Percentiles rank a stretch among this genome's conserved stretches.
Evolutionary conservation across 2,329 filamentous ascomycete species (phyloP).

Genomic region (Ophiobolus disseminans): DNA sequence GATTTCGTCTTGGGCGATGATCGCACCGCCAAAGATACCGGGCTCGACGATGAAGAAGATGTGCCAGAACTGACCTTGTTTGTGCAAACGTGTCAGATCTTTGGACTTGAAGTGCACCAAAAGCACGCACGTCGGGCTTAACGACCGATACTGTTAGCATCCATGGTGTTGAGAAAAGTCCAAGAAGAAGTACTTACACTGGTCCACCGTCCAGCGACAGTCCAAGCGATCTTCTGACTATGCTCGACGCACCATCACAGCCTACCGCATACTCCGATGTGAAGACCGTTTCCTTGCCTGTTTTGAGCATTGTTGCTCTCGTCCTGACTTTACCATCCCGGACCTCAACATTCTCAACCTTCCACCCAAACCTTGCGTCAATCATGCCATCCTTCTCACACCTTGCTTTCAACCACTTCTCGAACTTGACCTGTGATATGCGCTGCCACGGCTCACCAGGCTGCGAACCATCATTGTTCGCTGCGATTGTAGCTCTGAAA

Average conservation of each 20-base stretch:
- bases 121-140: constrained; percentile 23
- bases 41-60: constrained; percentile 34
- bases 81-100: constrained; percentile 30
- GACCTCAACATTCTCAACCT: constrained; percentile 26
- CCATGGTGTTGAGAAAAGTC: not conserved
- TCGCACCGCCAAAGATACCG: constrained; percentile 7
- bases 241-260: constrained; percentile 39
- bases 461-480: constrained; percentile 42
- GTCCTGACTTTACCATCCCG: constrained; percentile 16
- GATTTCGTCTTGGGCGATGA: constrained; percentile 42
- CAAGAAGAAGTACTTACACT: constrained; percentile 23
- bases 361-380: constrained; percentile 38
- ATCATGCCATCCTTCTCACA: constrained; percentile 3
- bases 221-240: constrained; percentile 26
- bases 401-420: constrained; percentile 1
- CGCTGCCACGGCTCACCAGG: constrained; percentile 18
- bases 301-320: constrained; percentile 16
- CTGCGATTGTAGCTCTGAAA: constrained; percentile 16
- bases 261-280: constrained; percentile 31
- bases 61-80: constrained; percentile 44
- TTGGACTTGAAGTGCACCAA: constrained; percentile 45
- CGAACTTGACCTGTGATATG: constrained; percentile 6
- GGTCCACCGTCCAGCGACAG: constrained; percentile 33
- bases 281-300: constrained; percentile 24
- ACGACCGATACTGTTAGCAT: not conserved